A percentile compares a stretch with the other conserved stretches of the same genome.
These are phyloP conservation scores for Angomonas ambiguus DNA, from an alignment of 208 protist species.

Conservation along the genomic window DNA sequence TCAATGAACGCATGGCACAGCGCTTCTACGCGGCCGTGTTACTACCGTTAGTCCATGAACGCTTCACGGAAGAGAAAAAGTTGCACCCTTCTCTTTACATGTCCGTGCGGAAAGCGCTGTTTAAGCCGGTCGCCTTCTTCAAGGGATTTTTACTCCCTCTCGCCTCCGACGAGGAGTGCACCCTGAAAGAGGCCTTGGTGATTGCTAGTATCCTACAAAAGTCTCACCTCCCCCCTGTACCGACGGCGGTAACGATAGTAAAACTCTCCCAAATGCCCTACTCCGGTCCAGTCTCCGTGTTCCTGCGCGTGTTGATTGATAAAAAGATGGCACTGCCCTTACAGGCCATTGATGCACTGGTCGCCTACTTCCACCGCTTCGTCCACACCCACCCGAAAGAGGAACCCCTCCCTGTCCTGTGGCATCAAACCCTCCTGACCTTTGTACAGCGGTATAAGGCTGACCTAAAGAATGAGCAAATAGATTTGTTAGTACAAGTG, in stretches of 20 bases:
- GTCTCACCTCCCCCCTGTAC: conserved; percentile 84
- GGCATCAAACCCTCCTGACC: conserved; percentile 95
- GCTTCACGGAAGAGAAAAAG: conserved; percentile 72
- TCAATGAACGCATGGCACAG: conserved; percentile 96
- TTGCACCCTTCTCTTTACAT: conserved; percentile 99
- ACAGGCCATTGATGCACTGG: conserved; percentile 93
- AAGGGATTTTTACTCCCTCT: conserved; percentile 99
- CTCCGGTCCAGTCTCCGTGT: conserved; percentile 87
- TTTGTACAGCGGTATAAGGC: conserved; percentile 91
- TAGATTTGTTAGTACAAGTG: conserved; percentile 63
- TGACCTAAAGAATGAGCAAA: conserved; percentile 73
- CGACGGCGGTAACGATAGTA: conserved; percentile 92
- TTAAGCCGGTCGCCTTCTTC: conserved; percentile 98
- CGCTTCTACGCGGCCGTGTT: conserved; percentile 97
- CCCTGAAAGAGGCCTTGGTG: conserved; percentile 94
- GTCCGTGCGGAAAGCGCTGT: conserved; percentile 97
- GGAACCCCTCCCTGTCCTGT: conserved; percentile 93
- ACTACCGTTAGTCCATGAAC: conserved; percentile 92
- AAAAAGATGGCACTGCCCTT: conserved; percentile 98
- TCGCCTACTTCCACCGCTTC: conserved; percentile 95
- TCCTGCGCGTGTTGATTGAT: conserved; percentile 95
- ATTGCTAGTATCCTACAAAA: conserved; percentile 93
- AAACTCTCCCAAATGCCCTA: conserved; percentile 94
- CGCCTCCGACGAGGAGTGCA: conserved; percentile 91
- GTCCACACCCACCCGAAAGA: conserved; percentile 64